Conservation (phyloP, 768 basidiomycete genomes). For the Termitomyces titanicus region DNA sequence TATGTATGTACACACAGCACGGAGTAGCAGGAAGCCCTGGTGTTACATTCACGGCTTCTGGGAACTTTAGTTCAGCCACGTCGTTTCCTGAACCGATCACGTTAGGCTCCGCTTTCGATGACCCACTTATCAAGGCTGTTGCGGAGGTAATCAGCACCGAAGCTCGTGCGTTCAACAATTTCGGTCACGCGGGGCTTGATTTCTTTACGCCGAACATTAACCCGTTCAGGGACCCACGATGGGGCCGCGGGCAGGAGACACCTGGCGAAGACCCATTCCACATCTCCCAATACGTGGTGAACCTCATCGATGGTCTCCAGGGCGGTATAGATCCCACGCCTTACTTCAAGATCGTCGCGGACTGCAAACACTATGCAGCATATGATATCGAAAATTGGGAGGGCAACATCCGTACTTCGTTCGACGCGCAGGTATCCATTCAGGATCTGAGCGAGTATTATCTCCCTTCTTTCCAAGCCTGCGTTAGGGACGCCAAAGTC, state of each 20-base stretch:
- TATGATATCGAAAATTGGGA: conserved; percentile 59
- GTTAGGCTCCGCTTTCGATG: conserved; percentile 54
- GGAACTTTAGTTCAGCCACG: conserved; percentile 53
- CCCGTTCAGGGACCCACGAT: conserved; percentile 60
- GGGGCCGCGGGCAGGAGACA: conserved; percentile 62
- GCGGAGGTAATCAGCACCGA: conserved; percentile 54
- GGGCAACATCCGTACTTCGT: conserved; percentile 43
- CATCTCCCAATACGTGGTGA: conserved; percentile 48
- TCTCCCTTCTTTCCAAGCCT: conserved; percentile 51
- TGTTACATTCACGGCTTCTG: conserved; percentile 43
- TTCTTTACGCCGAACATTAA: conserved; percentile 58
- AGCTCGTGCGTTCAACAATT: conserved; percentile 56
- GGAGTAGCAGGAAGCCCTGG: conserved; percentile 53
- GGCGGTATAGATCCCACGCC: conserved; percentile 52
- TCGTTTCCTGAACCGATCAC: conserved; percentile 57
- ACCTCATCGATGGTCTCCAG: conserved; percentile 51
- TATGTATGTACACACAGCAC: conserved; percentile 30
- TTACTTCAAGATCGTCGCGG: conserved; percentile 48
- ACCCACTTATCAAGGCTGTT: conserved; percentile 43
- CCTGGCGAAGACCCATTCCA: conserved; percentile 60
- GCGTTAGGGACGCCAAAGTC: conserved; percentile 59
- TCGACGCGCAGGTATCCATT: conserved; percentile 48
- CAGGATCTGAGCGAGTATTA: conserved; percentile 59
- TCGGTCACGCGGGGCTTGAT: conserved; percentile 47
- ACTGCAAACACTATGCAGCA: conserved; percentile 60